Percentiles rank a stretch among this genome's conserved stretches.
Evolutionary conservation across 345 rosid genomes (phyloP).

Genomic region (Lumnitzera littorea): DNA sequence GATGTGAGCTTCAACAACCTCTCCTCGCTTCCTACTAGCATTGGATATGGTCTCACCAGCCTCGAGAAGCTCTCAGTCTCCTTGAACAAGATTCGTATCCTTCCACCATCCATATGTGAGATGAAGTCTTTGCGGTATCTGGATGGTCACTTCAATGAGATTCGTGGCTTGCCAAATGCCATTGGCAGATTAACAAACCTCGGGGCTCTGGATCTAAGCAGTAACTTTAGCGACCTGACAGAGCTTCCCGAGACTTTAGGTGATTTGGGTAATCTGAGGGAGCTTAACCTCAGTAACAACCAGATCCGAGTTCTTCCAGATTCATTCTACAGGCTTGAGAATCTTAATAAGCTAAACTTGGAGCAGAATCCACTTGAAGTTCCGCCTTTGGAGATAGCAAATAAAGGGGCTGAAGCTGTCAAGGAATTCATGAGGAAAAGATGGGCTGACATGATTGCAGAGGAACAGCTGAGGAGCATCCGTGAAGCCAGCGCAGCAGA

Average conservation of each 20-base stretch:
- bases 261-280: slow-evolving; percentile 63
- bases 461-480: slow-evolving; percentile 50
- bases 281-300: slow-evolving; percentile 97
- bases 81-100: slow-evolving; percentile 59
- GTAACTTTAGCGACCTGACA: slow-evolving; percentile 73
- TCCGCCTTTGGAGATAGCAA: slow-evolving; percentile 60
- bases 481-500: slow-evolving; percentile 46
- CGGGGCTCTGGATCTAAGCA: slow-evolving; percentile 68
- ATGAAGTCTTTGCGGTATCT: slow-evolving; percentile 58
- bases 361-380: slow-evolving; percentile 75
- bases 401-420: slow-evolving; percentile 66
- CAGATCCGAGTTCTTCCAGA: slow-evolving; percentile 71
- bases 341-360: slow-evolving; percentile 62
- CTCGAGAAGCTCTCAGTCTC: slow-evolving; percentile 63
- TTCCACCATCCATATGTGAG: slow-evolving; percentile 73
- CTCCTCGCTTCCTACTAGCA: slow-evolving; percentile 55
- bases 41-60: slow-evolving; percentile 63
- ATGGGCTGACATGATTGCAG: slow-evolving; percentile 53
- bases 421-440: slow-evolving; percentile 67
- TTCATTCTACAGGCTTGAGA: slow-evolving; percentile 62
- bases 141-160: slow-evolving; percentile 90
- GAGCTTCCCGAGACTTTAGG: slow-evolving; percentile 63
- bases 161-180: slow-evolving; percentile 60
- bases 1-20: slow-evolving; percentile 84
- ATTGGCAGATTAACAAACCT: slow-evolving; percentile 70